A percentile compares a stretch with the other conserved stretches of the same genome.
phyloP scores from a whole-genome alignment of 768 basidiomycete genomes.

The Lactarius pseudohatsudake region DNA sequence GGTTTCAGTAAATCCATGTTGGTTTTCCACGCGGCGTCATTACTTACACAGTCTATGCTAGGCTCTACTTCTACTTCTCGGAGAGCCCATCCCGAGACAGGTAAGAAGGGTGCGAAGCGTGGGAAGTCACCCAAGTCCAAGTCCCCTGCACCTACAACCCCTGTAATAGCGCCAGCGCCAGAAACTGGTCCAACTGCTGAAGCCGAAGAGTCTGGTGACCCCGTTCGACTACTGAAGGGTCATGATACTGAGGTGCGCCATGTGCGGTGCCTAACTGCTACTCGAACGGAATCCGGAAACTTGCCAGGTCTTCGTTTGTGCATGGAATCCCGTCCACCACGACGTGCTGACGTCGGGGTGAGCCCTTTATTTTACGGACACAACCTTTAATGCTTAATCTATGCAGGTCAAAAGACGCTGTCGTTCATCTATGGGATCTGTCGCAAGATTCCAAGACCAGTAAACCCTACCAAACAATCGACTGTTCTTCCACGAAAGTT shows the following conservation, averaged over 20 bases:
- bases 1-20: constrained; percentile 10
- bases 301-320: constrained; percentile 72
- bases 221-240: constrained; percentile 35
- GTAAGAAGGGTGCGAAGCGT: constrained; percentile 15
- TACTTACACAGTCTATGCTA: constrained; percentile 6
- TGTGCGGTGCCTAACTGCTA: background rate
- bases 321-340: constrained; percentile 67
- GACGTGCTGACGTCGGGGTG: constrained; percentile 75
- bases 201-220: constrained; percentile 10
- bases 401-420: constrained; percentile 70
- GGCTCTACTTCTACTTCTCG: constrained; percentile 4
- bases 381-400: background rate
- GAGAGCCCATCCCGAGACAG: constrained; percentile 7
- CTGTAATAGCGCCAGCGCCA: background rate
- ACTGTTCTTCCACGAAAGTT: constrained; percentile 48
- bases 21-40: constrained; percentile 35
- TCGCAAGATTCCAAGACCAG: constrained; percentile 39
- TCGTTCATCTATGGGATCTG: constrained; percentile 72
- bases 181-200: background rate
- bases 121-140: constrained; percentile 27
- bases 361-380: constrained; percentile 29
- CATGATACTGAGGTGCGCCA: constrained; percentile 44
- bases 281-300: constrained; percentile 5
- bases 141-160: constrained; percentile 7
- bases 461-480: constrained; percentile 45